These are phyloP conservation scores for Paraphysoderma sedebokerense DNA, from an alignment of 371 early-diverging fungal species.

Conservation along the genomic window DNA sequence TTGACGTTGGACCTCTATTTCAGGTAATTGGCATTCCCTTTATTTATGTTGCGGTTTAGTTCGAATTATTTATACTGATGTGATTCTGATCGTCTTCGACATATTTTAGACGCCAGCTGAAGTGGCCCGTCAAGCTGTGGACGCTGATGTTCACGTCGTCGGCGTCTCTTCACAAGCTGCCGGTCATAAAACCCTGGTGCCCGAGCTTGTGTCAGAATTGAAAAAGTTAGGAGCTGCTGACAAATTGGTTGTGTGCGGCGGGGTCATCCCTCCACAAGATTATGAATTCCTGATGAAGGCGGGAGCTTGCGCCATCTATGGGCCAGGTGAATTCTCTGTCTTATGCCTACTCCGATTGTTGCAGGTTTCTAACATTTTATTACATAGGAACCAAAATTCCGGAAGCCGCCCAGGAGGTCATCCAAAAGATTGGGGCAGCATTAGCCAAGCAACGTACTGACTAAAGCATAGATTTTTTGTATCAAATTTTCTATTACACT, in stretches of 20 bases:
- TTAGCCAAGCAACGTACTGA: neutral
- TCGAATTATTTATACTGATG: neutral
- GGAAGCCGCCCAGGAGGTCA: conserved; percentile 53
- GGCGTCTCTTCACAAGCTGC: conserved; percentile 69
- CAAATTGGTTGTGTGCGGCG: conserved; percentile 57
- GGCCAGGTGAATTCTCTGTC: conserved; percentile 31
- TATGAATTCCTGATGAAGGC: conserved; percentile 56
- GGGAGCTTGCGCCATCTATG: conserved; percentile 60
- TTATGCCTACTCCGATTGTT: neutral
- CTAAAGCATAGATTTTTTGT: neutral
- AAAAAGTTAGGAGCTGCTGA: conserved; percentile 45
- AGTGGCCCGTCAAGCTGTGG: conserved; percentile 68
- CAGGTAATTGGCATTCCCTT: conserved; percentile 14
- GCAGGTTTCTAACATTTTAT: conserved; percentile 3
- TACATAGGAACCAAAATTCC: conserved; percentile 73
- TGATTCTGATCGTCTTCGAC: neutral
- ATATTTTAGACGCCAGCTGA: conserved; percentile 58
- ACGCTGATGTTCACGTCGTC: conserved; percentile 74
- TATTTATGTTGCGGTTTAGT: neutral
- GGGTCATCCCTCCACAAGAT: conserved; percentile 70
- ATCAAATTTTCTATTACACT: conserved; percentile 1
- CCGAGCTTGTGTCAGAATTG: conserved; percentile 50
- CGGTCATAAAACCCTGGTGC: conserved; percentile 68
- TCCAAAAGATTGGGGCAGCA: conserved; percentile 31
- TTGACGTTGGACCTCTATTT: conserved; percentile 74